Base-by-base conservation (phyloP, 768 basidiomycete genomes). In the Thelephora ganbajun region DNA sequence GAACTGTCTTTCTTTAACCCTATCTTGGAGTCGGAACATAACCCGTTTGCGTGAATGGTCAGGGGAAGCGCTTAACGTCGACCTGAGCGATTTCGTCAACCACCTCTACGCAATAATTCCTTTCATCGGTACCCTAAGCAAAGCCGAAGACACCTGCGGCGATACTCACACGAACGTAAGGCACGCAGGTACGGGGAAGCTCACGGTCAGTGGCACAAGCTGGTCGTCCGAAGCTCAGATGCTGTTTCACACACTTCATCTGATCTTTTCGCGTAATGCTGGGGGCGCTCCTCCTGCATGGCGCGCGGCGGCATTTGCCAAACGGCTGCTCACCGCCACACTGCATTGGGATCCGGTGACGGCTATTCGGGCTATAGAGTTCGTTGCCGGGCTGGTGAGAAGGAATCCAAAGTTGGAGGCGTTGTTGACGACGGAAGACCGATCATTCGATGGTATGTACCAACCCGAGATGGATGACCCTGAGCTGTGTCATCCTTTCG, bases 61-160 rank as follows among this genome's bases (percentile, higher is more conserved):
- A 94, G 91, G 92, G 50, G 96, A 99, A 67, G 89, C 94, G n/a
- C 73, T 99, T 55, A 92, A 91, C 57, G 88, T 99, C 59, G 96
- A 98, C 70, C 73, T 97, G 47, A 73, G 69, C 57, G 94, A 92
- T 57, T 97, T 98, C 60, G 74, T 89, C 61, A 74, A 80, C 45
- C 74, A 77, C 20, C 74, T 99, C 7, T 98, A 94, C 68, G 69
- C 77, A 18, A 73, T 92, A 53, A 77, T 99, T 54, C 71, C 83
- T 9, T 77, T 84, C 3, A 68, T 94, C 54, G 78, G 80, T 46
- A 63, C 86, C 50, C 67, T 75, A 55, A 69, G 74, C 7, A 75
- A 78, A 51, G 67, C 88, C 51, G 87, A 91, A 48, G 35, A 20
- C 6, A 47, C 61, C 41, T 34, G 52, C 30, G 35, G 53, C 22